phyloP scores from a whole-genome alignment of 345 rosid species.

The Citropsis articulata region DNA sequence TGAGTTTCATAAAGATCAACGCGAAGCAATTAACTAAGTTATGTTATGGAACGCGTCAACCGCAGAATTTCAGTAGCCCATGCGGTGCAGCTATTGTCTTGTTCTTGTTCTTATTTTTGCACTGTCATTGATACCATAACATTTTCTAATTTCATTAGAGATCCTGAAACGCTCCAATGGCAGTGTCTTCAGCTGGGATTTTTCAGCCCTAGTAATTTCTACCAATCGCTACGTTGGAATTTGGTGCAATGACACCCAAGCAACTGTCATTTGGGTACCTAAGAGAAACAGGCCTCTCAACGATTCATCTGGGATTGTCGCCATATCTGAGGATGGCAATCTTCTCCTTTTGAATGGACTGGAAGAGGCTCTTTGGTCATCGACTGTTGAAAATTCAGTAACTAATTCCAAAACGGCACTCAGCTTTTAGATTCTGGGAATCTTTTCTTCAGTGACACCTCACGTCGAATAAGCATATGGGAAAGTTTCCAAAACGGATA shows the following conservation, averaged over 20 bases:
- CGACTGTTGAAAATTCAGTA: slow-evolving; percentile 22
- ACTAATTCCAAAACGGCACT: slow-evolving; percentile 17
- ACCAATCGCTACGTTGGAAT: slow-evolving; percentile 28
- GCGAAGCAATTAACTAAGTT: background rate
- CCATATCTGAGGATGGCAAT: slow-evolving; percentile 29
- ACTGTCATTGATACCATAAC: slow-evolving; percentile 8
- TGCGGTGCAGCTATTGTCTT: background rate
- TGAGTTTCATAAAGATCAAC: background rate
- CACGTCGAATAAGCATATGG: slow-evolving; percentile 33
- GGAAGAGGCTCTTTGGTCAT: slow-evolving; percentile 34
- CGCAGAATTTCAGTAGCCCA: background rate
- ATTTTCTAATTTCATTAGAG: slow-evolving; percentile 1
- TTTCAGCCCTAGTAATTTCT: slow-evolving; percentile 28
- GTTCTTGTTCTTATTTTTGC: background rate
- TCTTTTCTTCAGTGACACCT: slow-evolving; percentile 20
- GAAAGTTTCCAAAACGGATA: slow-evolving; percentile 48
- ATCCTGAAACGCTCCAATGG: slow-evolving; percentile 18
- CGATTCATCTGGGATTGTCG: slow-evolving; percentile 30
- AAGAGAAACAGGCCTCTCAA: slow-evolving; percentile 27
- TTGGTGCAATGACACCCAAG: slow-evolving; percentile 19
- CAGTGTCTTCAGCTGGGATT: slow-evolving; percentile 29
- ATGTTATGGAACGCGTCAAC: slow-evolving; percentile 8
- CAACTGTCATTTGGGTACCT: slow-evolving; percentile 30
- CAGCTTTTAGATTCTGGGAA: slow-evolving; percentile 38
- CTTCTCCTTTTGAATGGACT: slow-evolving; percentile 30